Evolutionary conservation across 257 asterid genomes (phyloP).

Genomic region (Osmanthus fragrans): DNA sequence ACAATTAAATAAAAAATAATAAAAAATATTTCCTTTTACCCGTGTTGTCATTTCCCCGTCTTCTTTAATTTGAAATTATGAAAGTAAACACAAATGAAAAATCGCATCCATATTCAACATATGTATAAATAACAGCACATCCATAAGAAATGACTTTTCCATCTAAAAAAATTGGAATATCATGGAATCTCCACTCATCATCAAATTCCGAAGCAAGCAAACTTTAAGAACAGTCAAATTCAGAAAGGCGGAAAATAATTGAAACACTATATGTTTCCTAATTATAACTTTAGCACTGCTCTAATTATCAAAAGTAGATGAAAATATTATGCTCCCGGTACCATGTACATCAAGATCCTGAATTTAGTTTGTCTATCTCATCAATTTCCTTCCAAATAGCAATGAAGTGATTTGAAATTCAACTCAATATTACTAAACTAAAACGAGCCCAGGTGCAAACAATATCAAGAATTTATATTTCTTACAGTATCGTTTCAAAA

Average conservation of each 20-base stretch:
- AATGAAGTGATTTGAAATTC: neutral
- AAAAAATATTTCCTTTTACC: neutral
- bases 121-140: neutral
- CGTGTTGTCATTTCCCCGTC: neutral
- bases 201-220: neutral
- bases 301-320: neutral
- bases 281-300: neutral
- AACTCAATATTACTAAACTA: constrained; percentile 3
- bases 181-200: neutral
- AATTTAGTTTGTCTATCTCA: neutral
- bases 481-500: constrained; percentile 6
- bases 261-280: neutral
- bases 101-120: neutral
- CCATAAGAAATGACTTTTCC: neutral
- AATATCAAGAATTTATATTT: neutral
- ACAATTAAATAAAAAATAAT: neutral
- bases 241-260: neutral
- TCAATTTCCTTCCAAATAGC: neutral
- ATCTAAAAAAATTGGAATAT: neutral
- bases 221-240: neutral
- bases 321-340: neutral
- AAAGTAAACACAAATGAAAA: neutral
- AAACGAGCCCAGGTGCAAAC: neutral
- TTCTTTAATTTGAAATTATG: neutral
- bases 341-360: neutral